Conservation (phyloP, 331 rosid genomes). For the Malus hybrid region DNA sequence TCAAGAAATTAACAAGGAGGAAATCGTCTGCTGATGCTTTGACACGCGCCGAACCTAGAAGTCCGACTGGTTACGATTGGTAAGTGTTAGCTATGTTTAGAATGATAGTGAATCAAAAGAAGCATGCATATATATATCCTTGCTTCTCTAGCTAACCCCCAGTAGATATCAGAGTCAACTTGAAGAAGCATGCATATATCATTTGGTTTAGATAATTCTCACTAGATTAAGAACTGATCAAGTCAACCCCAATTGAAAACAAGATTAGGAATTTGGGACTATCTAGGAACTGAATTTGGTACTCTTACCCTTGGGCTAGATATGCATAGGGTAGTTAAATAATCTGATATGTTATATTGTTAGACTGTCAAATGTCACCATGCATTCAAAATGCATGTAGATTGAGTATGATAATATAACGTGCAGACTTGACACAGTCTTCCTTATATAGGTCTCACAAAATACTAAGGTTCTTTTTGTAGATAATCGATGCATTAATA, state of each 20-base stretch:
- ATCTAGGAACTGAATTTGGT: background rate
- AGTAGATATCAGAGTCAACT: no score
- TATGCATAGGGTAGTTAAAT: background rate
- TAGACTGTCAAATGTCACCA: background rate
- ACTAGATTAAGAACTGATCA: background rate
- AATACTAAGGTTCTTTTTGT: background rate
- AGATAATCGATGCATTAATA: background rate
- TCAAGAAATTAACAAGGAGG: conserved; percentile 50
- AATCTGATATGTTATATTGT: background rate
- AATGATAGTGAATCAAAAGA: background rate
- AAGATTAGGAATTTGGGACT: background rate
- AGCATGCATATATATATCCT: background rate
- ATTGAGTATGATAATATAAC: background rate
- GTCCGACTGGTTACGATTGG: conserved; percentile 54
- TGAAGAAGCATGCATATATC: no score
- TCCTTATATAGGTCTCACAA: background rate
- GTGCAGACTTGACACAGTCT: background rate
- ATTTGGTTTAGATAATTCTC: background rate
- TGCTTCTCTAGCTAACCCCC: background rate
- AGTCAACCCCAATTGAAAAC: background rate
- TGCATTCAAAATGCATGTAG: background rate
- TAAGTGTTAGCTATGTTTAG: conserved; percentile 8
- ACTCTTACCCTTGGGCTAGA: background rate
- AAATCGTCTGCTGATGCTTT: conserved; percentile 21
- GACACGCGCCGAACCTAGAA: conserved; percentile 28